Conservation (phyloP, 371 early-diverging fungal species). For the Apophysomyces ossiformis region DNA sequence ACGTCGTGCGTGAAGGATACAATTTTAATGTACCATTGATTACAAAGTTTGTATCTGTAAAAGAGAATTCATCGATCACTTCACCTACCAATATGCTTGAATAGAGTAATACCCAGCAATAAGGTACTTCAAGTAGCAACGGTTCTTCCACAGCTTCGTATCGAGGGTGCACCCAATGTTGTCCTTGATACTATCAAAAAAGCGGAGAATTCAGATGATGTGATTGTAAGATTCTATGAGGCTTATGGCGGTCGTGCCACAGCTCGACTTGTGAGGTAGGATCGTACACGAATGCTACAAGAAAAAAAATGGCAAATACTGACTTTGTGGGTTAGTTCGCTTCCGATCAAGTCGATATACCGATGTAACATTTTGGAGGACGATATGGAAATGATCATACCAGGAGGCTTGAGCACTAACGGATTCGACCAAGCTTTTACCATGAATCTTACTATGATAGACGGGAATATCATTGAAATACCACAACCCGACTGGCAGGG, state of each 20-base stretch:
- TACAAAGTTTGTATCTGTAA: constrained; percentile 41
- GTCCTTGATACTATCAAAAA: constrained; percentile 86
- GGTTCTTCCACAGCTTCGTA: constrained; percentile 51
- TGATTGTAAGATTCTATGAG: constrained; percentile 86
- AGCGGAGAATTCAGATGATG: constrained; percentile 74
- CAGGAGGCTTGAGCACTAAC: constrained; percentile 1
- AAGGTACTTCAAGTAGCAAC: constrained; percentile 16
- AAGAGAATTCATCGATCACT: not conserved
- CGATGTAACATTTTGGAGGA: constrained; percentile 85
- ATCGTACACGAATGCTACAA: not conserved
- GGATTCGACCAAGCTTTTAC: constrained; percentile 37
- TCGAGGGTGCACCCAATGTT: constrained; percentile 73
- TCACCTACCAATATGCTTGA: not conserved
- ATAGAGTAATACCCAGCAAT: constrained; percentile 22
- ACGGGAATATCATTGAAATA: constrained; percentile 44
- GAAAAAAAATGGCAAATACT: not conserved
- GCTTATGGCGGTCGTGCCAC: constrained; percentile 84
- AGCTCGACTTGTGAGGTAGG: constrained; percentile 61
- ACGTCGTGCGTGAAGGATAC: constrained; percentile 83
- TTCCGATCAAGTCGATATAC: constrained; percentile 55
- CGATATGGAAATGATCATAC: constrained; percentile 30
- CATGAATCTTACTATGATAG: constrained; percentile 41
- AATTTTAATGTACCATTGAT: constrained; percentile 84
- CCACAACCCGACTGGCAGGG: constrained; percentile 32
- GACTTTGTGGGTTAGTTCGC: constrained; percentile 29